Base-by-base conservation (phyloP, 306 rosid genomes). In the Chamaecrista fasciculata region DNA sequence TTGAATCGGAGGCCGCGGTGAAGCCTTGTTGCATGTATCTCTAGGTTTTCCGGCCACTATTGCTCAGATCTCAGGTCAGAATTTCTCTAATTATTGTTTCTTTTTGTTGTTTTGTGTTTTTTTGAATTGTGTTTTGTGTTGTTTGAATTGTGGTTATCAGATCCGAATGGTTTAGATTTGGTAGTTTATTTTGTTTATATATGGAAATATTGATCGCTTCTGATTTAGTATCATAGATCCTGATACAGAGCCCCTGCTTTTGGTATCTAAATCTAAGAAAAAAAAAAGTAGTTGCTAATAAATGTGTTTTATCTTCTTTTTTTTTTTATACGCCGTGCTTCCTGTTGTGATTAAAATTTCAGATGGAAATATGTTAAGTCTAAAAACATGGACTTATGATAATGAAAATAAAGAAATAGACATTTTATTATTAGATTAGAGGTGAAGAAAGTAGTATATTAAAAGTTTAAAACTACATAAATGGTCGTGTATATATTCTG, bases 1-100 rank as follows among this genome's bases (percentile, higher is more conserved):
- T 91, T 89, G 96, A 89, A 89, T 89, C 96, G 78, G 96, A 89
- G 85, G 81, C 91, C 79, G 86, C 91, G 66, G 89, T 76, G 90
- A 87, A 70, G 48, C 18, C 19, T 75, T 69, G 33, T 75, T 69
- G 33, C 47, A 60, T 69, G 55, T 12, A 42, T 14, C 18, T 50
- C 2, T 40, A 3, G 15, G 4, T 73, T 66, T 51, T 51, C 20
- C 68, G 18, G 31, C 31, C 10, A 33, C 14, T 61, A 16, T 37
- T 9, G 49, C 6, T 62, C 83, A 71, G 85, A 84, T 77, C 87
- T 76, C 79, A 44, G 62, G 73, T 77, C 47, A 12, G 56, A 25
- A 59, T 66, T 83, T 56, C 18, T 18, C 14, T 46, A 10, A 20
- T 12, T 60, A 33, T 77, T 76, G 3, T 1, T 16, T 63, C 24